phyloP scores from a whole-genome alignment of 2,329 filamentous ascomycete species.

The Colletotrichum viniferum region DNA sequence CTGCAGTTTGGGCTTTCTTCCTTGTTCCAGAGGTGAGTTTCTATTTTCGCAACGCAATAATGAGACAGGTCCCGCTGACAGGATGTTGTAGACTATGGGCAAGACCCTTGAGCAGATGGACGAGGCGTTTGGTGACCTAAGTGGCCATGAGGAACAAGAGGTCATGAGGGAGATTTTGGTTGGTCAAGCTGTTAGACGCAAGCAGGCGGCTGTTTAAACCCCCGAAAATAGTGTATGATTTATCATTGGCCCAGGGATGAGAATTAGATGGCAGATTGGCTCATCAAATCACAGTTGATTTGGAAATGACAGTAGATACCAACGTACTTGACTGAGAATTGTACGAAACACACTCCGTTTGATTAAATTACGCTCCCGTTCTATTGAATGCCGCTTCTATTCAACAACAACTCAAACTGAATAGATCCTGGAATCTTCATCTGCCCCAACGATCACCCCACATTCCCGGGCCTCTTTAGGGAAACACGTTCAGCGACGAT shows the following conservation, averaged over 20 bases:
- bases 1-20: slow-evolving; percentile 53
- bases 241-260: no score
- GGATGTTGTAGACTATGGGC: slow-evolving; percentile 53
- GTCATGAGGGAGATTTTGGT: background rate
- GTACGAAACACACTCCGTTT: no score
- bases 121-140: slow-evolving; percentile 25
- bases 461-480: no score
- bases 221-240: rapidly evolving
- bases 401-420: no score
- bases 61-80: background rate
- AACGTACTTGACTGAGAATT: background rate
- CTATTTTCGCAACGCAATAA: rapidly evolving
- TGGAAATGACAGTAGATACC: background rate
- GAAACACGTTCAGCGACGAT: no score
- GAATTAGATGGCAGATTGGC: background rate
- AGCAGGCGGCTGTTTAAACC: background rate
- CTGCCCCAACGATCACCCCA: no score
- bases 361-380: no score
- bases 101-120: slow-evolving; percentile 63
- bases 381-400: no score
- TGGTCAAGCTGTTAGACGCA: background rate
- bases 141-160: slow-evolving; percentile 4
- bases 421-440: no score
- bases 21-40: slow-evolving; percentile 50
- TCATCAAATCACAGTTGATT: background rate